Conservation (phyloP, 2,329 filamentous ascomycete genomes). For the Truncatella angustata region DNA sequence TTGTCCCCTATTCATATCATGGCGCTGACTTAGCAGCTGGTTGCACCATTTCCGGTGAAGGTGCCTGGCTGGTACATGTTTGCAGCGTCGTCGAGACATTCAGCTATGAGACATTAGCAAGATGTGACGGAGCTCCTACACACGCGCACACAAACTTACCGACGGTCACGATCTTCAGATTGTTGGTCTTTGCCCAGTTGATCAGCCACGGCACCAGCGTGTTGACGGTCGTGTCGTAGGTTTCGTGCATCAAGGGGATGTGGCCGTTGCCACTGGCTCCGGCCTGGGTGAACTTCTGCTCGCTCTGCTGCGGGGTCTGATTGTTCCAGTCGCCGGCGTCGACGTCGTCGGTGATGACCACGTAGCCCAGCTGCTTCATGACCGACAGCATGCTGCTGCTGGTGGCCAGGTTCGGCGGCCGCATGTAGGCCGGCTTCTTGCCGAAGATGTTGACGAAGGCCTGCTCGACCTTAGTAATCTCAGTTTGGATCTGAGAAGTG, state of each 20-base stretch:
- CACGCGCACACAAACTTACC: constrained; percentile 33
- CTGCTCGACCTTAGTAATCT: constrained; percentile 51
- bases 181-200: constrained; percentile 48
- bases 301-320: constrained; percentile 45
- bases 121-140: neutral
- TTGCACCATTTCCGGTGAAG: constrained; percentile 34
- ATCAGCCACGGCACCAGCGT: constrained; percentile 49
- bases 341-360: constrained; percentile 59
- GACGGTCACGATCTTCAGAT: constrained; percentile 48
- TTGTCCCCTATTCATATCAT: too few relatives aligned
- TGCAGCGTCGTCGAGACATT: constrained; percentile 39
- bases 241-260: constrained; percentile 58
- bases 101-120: constrained; percentile 27
- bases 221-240: constrained; percentile 46
- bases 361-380: constrained; percentile 50
- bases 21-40: constrained; percentile 23
- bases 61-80: constrained; percentile 39
- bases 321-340: constrained; percentile 63
- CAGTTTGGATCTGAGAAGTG: constrained; percentile 36
- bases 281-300: constrained; percentile 48
- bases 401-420: constrained; percentile 48
- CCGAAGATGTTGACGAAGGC: constrained; percentile 50
- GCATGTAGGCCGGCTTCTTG: constrained; percentile 48
- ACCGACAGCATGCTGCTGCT: constrained; percentile 40
- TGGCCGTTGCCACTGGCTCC: constrained; percentile 45